phyloP scores from a whole-genome alignment of 805 yeast species.

The Phaffomyces opuntiae region DNA sequence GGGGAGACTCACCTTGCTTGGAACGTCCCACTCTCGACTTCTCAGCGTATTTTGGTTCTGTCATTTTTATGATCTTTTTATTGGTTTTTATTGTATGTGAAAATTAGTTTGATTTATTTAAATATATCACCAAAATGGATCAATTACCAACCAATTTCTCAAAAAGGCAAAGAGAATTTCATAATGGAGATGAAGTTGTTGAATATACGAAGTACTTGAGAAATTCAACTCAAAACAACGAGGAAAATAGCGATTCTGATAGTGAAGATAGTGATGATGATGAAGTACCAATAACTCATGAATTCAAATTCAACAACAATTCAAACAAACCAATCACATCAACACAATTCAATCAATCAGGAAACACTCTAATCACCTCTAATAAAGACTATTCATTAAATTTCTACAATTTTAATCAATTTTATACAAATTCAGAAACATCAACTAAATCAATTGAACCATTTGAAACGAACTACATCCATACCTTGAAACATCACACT shows the following conservation, averaged over 20 bases:
- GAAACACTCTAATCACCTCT: constrained; percentile 19
- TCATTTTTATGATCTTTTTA: too few species aligned
- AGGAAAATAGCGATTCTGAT: constrained; percentile 11
- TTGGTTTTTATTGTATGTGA: too few species aligned
- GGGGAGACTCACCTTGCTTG: constrained; percentile 21
- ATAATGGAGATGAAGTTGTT: not conserved
- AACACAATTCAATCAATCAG: not conserved
- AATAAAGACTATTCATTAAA: constrained; percentile 23
- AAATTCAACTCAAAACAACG: not conserved
- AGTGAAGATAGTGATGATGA: constrained; percentile 23
- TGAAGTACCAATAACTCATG: constrained; percentile 30
- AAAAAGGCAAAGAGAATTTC: not conserved
- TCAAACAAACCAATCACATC: constrained; percentile 11
- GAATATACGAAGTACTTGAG: constrained; percentile 1
- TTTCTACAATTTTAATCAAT: constrained; percentile 27
- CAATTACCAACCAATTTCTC: not conserved
- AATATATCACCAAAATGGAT: constrained; percentile 1
- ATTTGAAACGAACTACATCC: constrained; percentile 10
- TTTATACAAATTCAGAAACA: constrained; percentile 18
- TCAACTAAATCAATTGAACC: constrained; percentile 11
- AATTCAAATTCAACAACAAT: constrained; percentile 6
- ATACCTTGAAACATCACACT: constrained; percentile 3
- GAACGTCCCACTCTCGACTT: constrained; percentile 15
- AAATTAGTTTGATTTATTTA: too few species aligned
- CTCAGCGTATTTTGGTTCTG: constrained; percentile 3